Evolutionary conservation across 768 basidiomycete species (phyloP), one percentile per base, ranked within the genome.

Genomic region (Cystobasidium tubakii): DNA sequence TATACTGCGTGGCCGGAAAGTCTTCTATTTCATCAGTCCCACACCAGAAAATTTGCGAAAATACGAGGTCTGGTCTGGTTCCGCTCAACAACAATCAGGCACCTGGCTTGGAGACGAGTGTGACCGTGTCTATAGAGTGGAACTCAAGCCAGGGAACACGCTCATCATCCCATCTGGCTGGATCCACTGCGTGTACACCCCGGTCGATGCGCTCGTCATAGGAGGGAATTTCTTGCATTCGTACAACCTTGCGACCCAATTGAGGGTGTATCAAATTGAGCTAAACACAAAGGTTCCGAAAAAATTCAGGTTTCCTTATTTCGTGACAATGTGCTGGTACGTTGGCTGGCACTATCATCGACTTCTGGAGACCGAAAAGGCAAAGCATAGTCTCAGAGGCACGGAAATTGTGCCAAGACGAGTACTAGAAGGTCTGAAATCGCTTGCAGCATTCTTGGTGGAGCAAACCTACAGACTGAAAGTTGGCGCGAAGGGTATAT

Each of bases 191-290:
- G 95, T 99, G 46, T 88, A 91, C 81, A 98, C 96, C 0, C 95
- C 95, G 0, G 82, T 85, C 36, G 93, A 99, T 80, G 89, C 94
- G 2, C 84, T 99, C 50, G 96, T 99, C 0, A 95, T 98, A 79
- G 95, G 95, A 0, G 95, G 95, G 44, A 99, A 99, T 81, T 99
- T 97, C 80, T 81, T 99, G 63, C 95, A 99, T 82, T 94, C 92
- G 9, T 92, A 89, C 81, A 88, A 92, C 77, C 86, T 95, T 54
- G 84, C 85, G 0, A 92, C 89, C 1, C 94, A 99, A 82, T 84
- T 98, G 23, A 87, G 87, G 74, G 86, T 99, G 27, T 85, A 92
- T 62, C 88, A 92, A 63, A 96, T 99, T 77, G 95, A 99, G 81
- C 90, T 91, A 76, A 85, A 86, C 1, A 97, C 94, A 0, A 89